Base-by-base conservation (phyloP, 768 basidiomycete species). In the Hortiboletus flavorubellus region DNA sequence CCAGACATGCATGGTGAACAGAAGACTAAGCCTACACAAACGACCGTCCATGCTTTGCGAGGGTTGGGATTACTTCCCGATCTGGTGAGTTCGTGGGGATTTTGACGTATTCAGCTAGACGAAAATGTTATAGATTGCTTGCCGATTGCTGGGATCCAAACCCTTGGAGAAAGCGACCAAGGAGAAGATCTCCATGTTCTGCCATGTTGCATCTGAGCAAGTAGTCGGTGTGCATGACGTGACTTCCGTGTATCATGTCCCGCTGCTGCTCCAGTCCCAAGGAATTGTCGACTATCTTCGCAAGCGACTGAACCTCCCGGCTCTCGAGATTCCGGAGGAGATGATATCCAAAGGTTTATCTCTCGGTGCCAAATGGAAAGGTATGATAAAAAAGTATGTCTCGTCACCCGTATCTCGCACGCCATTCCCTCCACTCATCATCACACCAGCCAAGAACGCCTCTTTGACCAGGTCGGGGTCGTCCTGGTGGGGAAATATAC, bases 1-100 rank as follows among this genome's bases (percentile, higher is more conserved):
- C 96, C 96, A 16, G 93, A 97, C 65, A 92, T 99, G 80, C 93
- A 97, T 51, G 96, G 96, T 53, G 96, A 99, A 71, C 96, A 98
- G 68, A 99, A 99, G 75, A 99, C 96, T 8, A 99, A 99, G 69
- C 96, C 96, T 1, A 99, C 96, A 0, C 96, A 99, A 71, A 96
- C 95, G 15, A 96, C 93, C 16, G 91, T 98, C 11, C 90, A 96
- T 63, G 94, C 93, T 49, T 75, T 98, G 42, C 83, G 96, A 46
- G 95, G 96, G 5, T 80, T 98, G 16, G 96, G 96, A 61, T 77
- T 99, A 5, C 80, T 93, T 11, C 95, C 96, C 44, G 96, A 99
- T 73, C 72, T 99, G 63, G 93, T 93, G 56, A 47, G 88, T 75
- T 21, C 18, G 9, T 30, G 4, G 12, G 8, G 8, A 14, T 21